A percentile compares a stretch with the other conserved stretches of the same genome.
Conservation (phyloP, 2,329 filamentous ascomycete species). For the Knoxdaviesia proteae region DNA sequence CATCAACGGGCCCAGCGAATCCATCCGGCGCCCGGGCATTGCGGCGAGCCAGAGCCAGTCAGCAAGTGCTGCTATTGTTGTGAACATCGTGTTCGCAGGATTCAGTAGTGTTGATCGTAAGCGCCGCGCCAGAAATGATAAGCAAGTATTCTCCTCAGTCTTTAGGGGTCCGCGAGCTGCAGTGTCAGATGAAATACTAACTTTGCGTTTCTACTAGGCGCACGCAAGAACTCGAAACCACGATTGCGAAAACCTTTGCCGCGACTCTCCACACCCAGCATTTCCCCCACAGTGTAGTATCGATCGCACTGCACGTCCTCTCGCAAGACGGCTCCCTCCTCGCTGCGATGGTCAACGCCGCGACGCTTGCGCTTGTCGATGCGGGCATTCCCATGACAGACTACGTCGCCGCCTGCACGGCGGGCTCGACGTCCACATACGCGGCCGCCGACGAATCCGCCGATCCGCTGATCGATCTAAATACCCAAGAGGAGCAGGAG, state of each 20-base stretch:
- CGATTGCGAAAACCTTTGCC: conserved; percentile 56
- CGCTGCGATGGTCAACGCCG: conserved; percentile 75
- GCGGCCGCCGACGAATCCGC: conserved; percentile 43
- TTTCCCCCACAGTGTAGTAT: conserved; percentile 74
- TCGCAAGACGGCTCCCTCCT: conserved; percentile 79
- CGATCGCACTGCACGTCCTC: conserved; percentile 67
- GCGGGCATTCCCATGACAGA: conserved; percentile 91
- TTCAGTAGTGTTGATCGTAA: conserved; percentile 78
- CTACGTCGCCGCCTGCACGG: conserved; percentile 74
- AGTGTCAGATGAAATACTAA: background rate
- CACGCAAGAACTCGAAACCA: conserved; percentile 60
- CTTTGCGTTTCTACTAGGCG: conserved; percentile 29
- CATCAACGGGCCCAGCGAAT: conserved; percentile 65
- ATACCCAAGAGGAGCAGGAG: conserved; percentile 65
- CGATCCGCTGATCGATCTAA: conserved; percentile 64
- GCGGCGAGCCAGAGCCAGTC: conserved; percentile 16
- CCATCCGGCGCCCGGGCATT: conserved; percentile 6
- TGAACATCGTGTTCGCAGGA: conserved; percentile 68
- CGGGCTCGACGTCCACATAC: conserved; percentile 54
- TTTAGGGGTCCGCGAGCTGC: background rate
- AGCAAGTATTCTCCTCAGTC: conserved; percentile 27
- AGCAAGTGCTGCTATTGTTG: conserved; percentile 34
- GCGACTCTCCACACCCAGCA: conserved; percentile 66
- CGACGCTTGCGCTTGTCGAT: conserved; percentile 79
- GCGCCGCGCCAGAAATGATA: conserved; percentile 53